These are phyloP conservation scores for Talaromyces liani DNA, from an alignment of 495 filamentous ascomycete species.

Conservation along the genomic window DNA sequence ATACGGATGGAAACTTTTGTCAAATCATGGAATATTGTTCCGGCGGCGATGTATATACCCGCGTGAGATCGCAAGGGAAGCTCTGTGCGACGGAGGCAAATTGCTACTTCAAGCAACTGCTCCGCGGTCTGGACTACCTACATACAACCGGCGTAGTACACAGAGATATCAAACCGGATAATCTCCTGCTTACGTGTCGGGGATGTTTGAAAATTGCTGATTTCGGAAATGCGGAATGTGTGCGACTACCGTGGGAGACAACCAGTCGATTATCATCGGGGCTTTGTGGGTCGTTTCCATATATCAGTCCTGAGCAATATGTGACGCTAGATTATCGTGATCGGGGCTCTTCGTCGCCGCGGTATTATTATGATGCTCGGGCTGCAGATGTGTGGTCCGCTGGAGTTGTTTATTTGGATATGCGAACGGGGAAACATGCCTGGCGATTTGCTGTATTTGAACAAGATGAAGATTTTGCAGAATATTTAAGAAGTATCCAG, in stretches of 20 bases:
- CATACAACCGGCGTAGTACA: conserved; percentile 10
- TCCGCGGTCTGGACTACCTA: conserved; percentile 8
- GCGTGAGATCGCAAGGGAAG: conserved; percentile 3
- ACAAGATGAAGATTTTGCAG: conserved; percentile 1
- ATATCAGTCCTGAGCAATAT: conserved; percentile 11
- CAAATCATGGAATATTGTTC: conserved; percentile 11
- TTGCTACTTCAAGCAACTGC: conserved; percentile 10
- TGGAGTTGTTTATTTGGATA: conserved; percentile 10
- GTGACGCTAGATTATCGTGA: not conserved
- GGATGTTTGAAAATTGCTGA: conserved; percentile 10
- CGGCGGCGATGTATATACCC: conserved; percentile 9
- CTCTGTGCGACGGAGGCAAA: conserved; percentile 8
- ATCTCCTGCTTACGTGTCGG: conserved; percentile 5
- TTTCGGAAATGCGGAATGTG: conserved; percentile 10
- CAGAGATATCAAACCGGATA: conserved; percentile 11
- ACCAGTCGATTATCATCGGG: not conserved
- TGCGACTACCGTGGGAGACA: conserved; percentile 10
- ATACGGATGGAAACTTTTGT: conserved; percentile 5
- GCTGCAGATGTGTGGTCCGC: conserved; percentile 11
- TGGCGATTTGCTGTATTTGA: conserved; percentile 9
- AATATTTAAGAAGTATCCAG: not conserved
- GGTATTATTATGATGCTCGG: conserved; percentile 4
- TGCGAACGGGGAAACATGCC: conserved; percentile 8
- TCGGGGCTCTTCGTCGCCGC: not conserved
- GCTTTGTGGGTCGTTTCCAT: conserved; percentile 10